Conservation (phyloP, 2,329 filamentous ascomycete genomes). For the Helminthosporium solani region DNA sequence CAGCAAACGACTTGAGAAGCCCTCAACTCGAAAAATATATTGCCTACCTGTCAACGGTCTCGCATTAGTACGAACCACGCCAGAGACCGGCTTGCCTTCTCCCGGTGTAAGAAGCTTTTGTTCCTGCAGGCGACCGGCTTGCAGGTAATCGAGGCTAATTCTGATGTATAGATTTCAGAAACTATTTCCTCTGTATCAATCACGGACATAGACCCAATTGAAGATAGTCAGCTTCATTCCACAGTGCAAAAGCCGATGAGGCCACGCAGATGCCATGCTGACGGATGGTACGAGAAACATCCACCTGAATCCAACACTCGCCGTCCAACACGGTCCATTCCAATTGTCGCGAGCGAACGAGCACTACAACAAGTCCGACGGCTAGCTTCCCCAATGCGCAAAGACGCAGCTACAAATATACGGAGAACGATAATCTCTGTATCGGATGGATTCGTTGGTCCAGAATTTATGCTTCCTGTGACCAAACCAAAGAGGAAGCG, state of each 20-base stretch:
- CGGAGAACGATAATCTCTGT: not conserved
- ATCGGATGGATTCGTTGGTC: constrained; percentile 7
- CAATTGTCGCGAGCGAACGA: not conserved
- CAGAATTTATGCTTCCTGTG: not conserved
- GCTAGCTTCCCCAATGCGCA: not conserved
- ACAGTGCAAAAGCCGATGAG: not conserved
- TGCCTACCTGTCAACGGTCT: constrained; percentile 28
- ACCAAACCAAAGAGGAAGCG: not conserved
- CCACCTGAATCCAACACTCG: not conserved
- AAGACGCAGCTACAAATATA: not conserved
- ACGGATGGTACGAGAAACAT: not conserved
- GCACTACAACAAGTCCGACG: not conserved
- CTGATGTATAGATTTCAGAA: constrained; percentile 15
- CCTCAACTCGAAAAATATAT: constrained; percentile 19
- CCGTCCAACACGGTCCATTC: not conserved
- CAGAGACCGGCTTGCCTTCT: constrained; percentile 26
- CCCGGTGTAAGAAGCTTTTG: constrained; percentile 26
- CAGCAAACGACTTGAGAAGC: not conserved
- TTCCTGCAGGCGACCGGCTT: not conserved
- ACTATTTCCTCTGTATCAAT: constrained; percentile 7
- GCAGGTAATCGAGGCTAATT: constrained; percentile 9
- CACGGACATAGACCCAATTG: constrained; percentile 25
- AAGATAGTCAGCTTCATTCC: constrained; percentile 20
- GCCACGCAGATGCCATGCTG: not conserved
- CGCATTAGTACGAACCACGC: constrained; percentile 28